phyloP scores from a whole-genome alignment of 192 early-diverging fungal genomes.

The Backusella sp. region DNA sequence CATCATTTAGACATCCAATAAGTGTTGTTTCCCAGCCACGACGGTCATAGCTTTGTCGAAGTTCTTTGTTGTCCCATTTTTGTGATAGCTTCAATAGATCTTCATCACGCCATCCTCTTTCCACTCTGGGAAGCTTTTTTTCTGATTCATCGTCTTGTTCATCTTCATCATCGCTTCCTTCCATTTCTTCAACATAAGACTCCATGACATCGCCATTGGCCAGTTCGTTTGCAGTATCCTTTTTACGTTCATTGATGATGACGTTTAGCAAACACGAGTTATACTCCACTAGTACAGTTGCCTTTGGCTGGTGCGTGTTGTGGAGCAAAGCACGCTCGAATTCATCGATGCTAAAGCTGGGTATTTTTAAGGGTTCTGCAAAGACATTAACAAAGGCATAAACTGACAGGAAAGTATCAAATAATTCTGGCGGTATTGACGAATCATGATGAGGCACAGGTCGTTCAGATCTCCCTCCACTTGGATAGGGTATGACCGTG shows the following conservation, averaged over 20 bases:
- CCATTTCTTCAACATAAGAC: constrained; percentile 10
- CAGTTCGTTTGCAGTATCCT: constrained; percentile 21
- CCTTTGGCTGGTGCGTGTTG: constrained; percentile 34
- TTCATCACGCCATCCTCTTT: constrained; percentile 21
- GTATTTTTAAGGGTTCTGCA: constrained; percentile 63
- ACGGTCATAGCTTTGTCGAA: constrained; percentile 38
- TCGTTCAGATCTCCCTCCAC: constrained; percentile 31
- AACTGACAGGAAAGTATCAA: constrained; percentile 51
- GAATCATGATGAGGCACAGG: constrained; percentile 50
- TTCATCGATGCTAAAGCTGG: constrained; percentile 73
- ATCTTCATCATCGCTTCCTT: background rate
- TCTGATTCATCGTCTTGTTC: background rate
- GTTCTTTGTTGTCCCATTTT: constrained; percentile 48
- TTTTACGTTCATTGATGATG: constrained; percentile 46
- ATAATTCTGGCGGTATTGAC: constrained; percentile 42
- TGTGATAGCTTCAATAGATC: constrained; percentile 29
- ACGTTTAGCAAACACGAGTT: constrained; percentile 48
- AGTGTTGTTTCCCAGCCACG: constrained; percentile 47
- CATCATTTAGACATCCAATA: constrained; percentile 53
- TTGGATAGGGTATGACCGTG: constrained; percentile 17
- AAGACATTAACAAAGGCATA: constrained; percentile 70
- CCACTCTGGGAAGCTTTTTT: constrained; percentile 3
- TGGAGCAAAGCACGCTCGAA: constrained; percentile 68
- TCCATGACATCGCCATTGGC: constrained; percentile 23
- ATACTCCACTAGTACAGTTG: constrained; percentile 44